Conservation (phyloP, 208 protist species). For the Leishmania arabica region DNA sequence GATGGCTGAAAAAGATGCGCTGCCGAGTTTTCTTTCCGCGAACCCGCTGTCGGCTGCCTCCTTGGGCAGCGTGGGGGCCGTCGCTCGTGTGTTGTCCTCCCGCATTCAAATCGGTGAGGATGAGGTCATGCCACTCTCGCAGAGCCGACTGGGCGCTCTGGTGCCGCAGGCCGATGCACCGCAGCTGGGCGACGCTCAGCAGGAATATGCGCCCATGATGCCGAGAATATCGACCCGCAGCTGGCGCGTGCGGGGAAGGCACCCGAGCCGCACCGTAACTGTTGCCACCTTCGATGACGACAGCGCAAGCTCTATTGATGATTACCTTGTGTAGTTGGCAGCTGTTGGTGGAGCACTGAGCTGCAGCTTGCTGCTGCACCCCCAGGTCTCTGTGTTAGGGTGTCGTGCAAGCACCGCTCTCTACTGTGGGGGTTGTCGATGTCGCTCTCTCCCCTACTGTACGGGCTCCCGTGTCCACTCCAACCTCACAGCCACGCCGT, state of each 20-base stretch:
- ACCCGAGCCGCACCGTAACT: background rate
- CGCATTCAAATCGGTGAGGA: background rate
- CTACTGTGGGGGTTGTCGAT: background rate
- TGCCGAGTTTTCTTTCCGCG: background rate
- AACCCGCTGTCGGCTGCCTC: background rate
- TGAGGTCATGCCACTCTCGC: background rate
- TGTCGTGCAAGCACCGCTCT: background rate
- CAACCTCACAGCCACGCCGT: background rate
- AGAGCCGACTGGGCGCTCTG: background rate
- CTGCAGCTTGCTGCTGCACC: background rate
- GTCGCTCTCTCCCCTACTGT: background rate
- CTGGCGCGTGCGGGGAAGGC: background rate
- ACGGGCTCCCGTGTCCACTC: background rate
- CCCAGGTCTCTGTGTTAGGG: background rate
- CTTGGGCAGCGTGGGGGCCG: background rate
- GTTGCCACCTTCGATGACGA: background rate
- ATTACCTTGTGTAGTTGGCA: background rate
- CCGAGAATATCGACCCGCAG: background rate
- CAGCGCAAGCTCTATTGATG: background rate
- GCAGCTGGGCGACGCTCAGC: background rate
- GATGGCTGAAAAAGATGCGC: background rate
- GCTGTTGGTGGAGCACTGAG: background rate
- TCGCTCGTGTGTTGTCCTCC: background rate
- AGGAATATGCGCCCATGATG: background rate
- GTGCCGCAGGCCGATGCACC: background rate